Base-by-base conservation (phyloP, 768 basidiomycete genomes). In the Auricularia auricula-judae region DNA sequence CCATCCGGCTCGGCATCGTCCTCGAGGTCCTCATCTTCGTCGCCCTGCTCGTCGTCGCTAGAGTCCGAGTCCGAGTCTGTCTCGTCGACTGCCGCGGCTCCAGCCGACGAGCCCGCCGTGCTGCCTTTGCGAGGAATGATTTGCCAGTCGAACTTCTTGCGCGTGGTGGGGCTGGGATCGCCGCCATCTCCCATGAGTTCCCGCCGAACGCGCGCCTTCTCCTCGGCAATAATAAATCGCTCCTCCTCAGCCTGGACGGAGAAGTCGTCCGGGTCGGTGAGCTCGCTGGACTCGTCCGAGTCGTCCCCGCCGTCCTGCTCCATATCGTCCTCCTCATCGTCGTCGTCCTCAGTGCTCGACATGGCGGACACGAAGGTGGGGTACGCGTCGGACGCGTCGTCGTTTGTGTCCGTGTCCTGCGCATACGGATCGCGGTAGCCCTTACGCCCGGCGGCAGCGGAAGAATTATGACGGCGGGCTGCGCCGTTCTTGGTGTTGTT, bases 331-430 rank as follows among this genome's bases (percentile, higher is more conserved):
- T 36, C 56, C 35, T 66, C 65, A 36, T 53, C 47, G 59, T 61
- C 72, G 23, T 70, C 70, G 36, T 74, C 76, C 5, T 80, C 80
- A 7, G 83, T 81, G 47, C 84, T 69, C 2, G 76, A 84, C 36
- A 85, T 84, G 23, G 87, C 87, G 35, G 85, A 82, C 34, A 89
- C 77, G 71, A 89, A 88, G 29, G 86, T 88, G 12, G 87, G 87
- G 72, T 86, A 85, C 29, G 62, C 65, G 36, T 60, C 62, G 5
- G 66, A 64, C 36, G 62, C 63, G 18, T 62, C 51, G 59, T 61
- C 63, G 62, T 68, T 62, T 5, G 43, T 61, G 51, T 70, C 64
- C 23, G 53, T 61, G 18, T 65, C 51, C 5, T 7, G 23, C 21
- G 29, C 47, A 18, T 51, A 51, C 16, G 21, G 47, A 51, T 51